A percentile compares a stretch with the other conserved stretches of the same genome.
Conservation (phyloP, 1,284 basidiomycete genomes). For the Stereum hirsutum region DNA sequence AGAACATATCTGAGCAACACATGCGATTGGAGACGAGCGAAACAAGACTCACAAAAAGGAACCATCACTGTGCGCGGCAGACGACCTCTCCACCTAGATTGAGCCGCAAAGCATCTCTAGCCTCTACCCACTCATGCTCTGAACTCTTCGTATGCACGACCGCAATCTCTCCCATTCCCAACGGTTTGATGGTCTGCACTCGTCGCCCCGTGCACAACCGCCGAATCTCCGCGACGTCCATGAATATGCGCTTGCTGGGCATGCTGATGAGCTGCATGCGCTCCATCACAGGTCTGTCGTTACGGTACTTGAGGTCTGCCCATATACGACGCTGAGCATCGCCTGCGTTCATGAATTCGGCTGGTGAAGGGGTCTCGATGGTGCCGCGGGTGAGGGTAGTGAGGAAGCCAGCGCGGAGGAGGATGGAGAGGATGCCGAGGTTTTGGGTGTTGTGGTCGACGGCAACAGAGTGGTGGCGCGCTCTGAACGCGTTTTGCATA, state of each 20-base stretch:
- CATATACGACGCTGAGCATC: conserved; percentile 70
- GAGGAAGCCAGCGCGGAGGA: conserved; percentile 82
- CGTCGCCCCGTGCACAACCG: conserved; percentile 66
- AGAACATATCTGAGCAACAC: too few relatives aligned
- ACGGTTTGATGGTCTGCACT: conserved; percentile 62
- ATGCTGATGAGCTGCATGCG: conserved; percentile 68
- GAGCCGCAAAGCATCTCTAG: conserved; percentile 60
- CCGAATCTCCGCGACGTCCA: conserved; percentile 65
- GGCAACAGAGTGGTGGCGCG: conserved; percentile 64
- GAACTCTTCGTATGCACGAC: conserved; percentile 63
- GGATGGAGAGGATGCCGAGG: conserved; percentile 74
- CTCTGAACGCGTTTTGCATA: conserved; percentile 83
- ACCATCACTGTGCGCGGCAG: conserved; percentile 53
- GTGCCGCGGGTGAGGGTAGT: conserved; percentile 77
- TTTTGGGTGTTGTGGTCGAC: conserved; percentile 79
- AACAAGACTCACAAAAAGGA: not conserved
- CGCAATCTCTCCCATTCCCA: conserved; percentile 82
- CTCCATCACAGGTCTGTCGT: conserved; percentile 73
- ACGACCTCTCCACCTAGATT: conserved; percentile 64
- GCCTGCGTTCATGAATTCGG: conserved; percentile 42
- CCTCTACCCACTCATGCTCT: conserved; percentile 67
- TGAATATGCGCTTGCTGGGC: conserved; percentile 66
- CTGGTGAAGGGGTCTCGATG: conserved; percentile 51
- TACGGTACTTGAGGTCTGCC: conserved; percentile 85
- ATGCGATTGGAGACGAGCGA: too few relatives aligned